phyloP scores from a whole-genome alignment of 805 yeast genomes.

The Starmerella roubikii region DNA sequence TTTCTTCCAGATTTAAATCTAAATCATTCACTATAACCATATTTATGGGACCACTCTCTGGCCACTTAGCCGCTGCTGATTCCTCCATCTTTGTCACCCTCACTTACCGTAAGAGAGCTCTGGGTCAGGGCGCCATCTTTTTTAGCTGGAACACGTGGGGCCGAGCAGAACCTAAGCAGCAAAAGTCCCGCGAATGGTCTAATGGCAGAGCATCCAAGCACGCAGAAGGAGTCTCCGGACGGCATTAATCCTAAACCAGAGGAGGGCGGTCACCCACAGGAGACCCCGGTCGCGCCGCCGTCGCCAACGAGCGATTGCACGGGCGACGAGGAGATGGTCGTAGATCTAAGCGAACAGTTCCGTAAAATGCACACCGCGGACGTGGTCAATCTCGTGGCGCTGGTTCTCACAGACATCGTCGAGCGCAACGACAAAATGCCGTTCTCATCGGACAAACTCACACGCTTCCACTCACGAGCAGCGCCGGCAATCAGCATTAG shows the following conservation, averaged over 20 bases:
- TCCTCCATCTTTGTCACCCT: too few species aligned
- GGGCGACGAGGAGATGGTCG: neutral
- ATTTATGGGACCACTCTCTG: too few species aligned
- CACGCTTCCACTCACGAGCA: slow-evolving; percentile 85
- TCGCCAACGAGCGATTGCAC: slow-evolving; percentile 10
- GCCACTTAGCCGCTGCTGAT: too few species aligned
- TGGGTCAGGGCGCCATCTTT: too few species aligned
- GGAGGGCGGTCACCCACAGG: neutral
- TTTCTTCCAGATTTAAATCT: too few species aligned
- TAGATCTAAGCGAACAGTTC: neutral
- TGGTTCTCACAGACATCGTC: slow-evolving; percentile 70
- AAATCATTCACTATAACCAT: too few species aligned
- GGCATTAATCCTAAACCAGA: too few species aligned
- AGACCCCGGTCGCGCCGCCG: slow-evolving; percentile 6
- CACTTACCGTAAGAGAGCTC: too few species aligned
- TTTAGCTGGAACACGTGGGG: too few species aligned
- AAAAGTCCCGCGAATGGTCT: too few species aligned
- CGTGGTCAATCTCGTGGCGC: slow-evolving; percentile 53
- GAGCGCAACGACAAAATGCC: slow-evolving; percentile 50
- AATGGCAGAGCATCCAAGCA: neutral
- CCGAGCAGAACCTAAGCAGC: too few species aligned
- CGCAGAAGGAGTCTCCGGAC: slow-evolving; percentile 4
- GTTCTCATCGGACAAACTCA: slow-evolving; percentile 34
- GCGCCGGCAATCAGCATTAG: slow-evolving; percentile 79
- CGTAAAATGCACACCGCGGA: slow-evolving; percentile 40